These are phyloP conservation scores for Russula sp. DNA, from an alignment of 768 basidiomycete species.

Conservation along the genomic window DNA sequence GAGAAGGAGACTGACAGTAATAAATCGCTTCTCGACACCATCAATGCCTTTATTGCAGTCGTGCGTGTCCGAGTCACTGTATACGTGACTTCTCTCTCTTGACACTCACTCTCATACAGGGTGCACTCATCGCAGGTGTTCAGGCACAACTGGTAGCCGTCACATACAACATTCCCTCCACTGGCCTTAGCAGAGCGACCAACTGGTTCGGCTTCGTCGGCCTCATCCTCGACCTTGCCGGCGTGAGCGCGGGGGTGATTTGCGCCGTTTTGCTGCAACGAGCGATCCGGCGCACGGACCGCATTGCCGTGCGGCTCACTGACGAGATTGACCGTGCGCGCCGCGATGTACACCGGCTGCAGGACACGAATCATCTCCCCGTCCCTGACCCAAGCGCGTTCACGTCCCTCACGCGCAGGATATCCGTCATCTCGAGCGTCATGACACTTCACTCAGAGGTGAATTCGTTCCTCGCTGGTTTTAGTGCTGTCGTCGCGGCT, in stretches of 20 bases:
- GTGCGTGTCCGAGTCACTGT: neutral
- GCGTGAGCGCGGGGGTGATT: neutral
- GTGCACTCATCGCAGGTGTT: neutral
- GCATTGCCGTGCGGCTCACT: neutral
- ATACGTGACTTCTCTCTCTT: neutral
- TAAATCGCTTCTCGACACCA: neutral
- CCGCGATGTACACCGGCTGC: neutral
- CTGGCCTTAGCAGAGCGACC: neutral
- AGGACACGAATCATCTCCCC: neutral
- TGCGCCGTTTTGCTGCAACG: neutral
- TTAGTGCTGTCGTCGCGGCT: too few species aligned
- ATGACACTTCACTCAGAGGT: neutral
- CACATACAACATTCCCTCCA: neutral
- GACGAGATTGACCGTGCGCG: neutral
- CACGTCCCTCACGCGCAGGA: neutral
- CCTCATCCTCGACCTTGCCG: neutral
- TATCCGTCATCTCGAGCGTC: conserved; percentile 2
- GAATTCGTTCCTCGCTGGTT: too few species aligned
- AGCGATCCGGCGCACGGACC: neutral
- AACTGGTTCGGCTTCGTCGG: neutral
- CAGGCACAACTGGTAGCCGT: neutral
- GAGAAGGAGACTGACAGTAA: neutral
- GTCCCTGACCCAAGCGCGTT: neutral
- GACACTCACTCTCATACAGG: neutral
- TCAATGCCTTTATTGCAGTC: neutral